Evolutionary conservation across 2,329 filamentous ascomycete species (phyloP), one percentile per base, ranked within the genome.

Genomic region (Boeremia exigua): DNA sequence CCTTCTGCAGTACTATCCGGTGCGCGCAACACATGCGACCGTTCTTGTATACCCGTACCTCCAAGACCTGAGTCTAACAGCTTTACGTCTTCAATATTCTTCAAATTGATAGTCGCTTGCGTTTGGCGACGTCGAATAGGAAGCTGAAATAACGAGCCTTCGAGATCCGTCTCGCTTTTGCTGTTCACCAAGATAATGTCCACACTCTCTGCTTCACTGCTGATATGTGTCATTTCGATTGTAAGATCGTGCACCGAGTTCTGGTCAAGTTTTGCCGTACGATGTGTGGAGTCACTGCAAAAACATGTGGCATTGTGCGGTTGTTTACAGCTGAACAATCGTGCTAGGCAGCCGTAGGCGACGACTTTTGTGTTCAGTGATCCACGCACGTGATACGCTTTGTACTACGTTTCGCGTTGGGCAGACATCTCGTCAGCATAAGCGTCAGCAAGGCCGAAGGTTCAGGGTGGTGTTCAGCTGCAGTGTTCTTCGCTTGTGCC

Each of bases 401-500:
- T 23, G 23, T 17, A 14, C 19, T 36, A 15, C 15, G 32, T 30
- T 9, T 30, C 37, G 37, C 14, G 36, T 37, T 43, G 38, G 38
- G 33, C 25, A 28, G 32, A 5, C 32, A 6, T 42, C 10, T 42
- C 14, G 30, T 33, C 15, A 48, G 45, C 38, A 32, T 39, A 44
- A 48, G 45, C 38, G 38, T 39, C 44, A 48, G 51, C 51, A 52
- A 48, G 28, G 33, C 7, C 29, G 27, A 8, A n/a, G 11, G 15
- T 34, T 46, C 29, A 17, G 25, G 36, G 36, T 33, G 48, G 30
- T 30, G 37, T 42, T 56, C 53, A 42, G 53, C 47, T 46, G 23
- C 19, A 12, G n/a, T 27, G 44, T 7, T 30, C 37, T 40, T 40
- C 42, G 37, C 27, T 30, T 33, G 29, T 27, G 34, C 48, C 44